Percentiles rank a stretch among this genome's conserved stretches.
Conservation (phyloP, 768 basidiomycete species). For the Leccinum arenicola region DNA sequence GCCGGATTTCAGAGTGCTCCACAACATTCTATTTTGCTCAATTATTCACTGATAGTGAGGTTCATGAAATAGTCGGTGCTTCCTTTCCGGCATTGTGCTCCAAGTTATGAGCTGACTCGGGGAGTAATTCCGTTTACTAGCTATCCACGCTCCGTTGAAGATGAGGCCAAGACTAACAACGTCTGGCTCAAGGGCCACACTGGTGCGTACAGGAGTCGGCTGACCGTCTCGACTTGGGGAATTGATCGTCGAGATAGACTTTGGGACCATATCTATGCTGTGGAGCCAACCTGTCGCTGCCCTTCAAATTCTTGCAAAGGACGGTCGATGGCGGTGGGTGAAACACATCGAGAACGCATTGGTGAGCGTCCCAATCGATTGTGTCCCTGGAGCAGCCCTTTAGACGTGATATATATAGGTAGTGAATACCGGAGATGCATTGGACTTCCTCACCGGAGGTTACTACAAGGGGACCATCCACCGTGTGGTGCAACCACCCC, state of each 20-base stretch:
- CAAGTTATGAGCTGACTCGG: background rate
- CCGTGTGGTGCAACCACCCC: background rate
- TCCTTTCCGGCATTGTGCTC: background rate
- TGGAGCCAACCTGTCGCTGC: background rate
- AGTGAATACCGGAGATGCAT: background rate
- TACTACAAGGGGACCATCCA: background rate
- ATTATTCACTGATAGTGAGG: background rate
- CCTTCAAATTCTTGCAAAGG: background rate
- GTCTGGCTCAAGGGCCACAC: background rate
- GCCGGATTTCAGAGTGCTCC: background rate
- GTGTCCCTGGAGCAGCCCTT: background rate
- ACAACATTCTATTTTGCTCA: background rate
- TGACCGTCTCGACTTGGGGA: background rate
- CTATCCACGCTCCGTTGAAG: background rate
- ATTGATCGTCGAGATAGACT: background rate
- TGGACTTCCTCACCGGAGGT: background rate
- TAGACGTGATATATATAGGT: background rate
- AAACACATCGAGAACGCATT: background rate
- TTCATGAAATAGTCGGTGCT: background rate
- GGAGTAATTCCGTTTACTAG: background rate
- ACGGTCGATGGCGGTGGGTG: background rate
- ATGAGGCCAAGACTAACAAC: background rate
- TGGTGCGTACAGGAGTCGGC: background rate
- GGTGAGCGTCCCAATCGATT: background rate
- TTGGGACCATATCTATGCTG: background rate